Base-by-base conservation (phyloP, 2,329 filamentous ascomycete species). In the Colletotrichum scovillei region DNA sequence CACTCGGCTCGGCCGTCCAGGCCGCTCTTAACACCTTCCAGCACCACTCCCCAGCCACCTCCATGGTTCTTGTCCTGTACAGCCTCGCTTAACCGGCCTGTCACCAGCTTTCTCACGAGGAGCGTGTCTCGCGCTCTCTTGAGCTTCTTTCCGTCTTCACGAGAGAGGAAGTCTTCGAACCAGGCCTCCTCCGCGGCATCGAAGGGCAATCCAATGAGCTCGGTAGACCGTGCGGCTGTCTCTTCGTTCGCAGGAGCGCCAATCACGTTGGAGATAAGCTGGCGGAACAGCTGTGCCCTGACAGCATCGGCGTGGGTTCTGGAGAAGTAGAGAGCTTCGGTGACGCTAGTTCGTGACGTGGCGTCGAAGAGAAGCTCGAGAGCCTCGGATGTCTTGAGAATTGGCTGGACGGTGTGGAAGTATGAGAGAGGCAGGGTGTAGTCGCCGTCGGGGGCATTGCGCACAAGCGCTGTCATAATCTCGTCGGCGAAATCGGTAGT, bases 401-500 rank as follows among this genome's bases (percentile, higher is more conserved):
- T 90, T 2, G 95, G 94, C 76, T 92, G 91, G 1, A 93, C 92
- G 14, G 92, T 90, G 76, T 95, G 88, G 83, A 93, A 97, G 83
- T 97, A 97, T 12, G 94, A 92, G 32, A 97, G 87, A 0, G 93
- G 89, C 2, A 95, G 86, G 30, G 85, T 88, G 77, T 90, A 89
- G 79, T 94, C 91, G 69, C 88, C 84, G 55, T 87, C 84, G 49
- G 88, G 83, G 26, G 91, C 87, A 75, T 91, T 88, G 49, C 89
- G 88, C 64, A 94, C 90, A 5, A 97, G 88, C 5, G 89, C 88
- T 30, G 89, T 88, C 76, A 97, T 87, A 65, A 97, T 95, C 74
- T 97, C 93, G 82, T 97, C 94, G 69, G 93, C 89, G 78, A 97
- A 97, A 67, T 95, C 95, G 46, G 93, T 92, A 24, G 92, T 91